phyloP scores from a whole-genome alignment of 352 stramenopile species.

The Phytophthora uliginosa region DNA sequence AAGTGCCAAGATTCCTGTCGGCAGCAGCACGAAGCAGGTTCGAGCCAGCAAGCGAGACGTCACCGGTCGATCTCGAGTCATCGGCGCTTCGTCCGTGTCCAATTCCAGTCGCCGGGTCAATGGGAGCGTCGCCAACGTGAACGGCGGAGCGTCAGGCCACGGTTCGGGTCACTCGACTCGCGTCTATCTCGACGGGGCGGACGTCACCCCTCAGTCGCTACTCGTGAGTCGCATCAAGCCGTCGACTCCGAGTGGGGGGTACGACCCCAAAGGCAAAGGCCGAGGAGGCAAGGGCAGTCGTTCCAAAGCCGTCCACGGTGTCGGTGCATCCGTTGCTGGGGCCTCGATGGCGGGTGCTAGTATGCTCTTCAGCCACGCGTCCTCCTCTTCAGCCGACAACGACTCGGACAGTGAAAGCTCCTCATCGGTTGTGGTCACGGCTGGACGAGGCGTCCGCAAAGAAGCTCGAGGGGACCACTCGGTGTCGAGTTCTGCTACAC shows the following conservation, averaged over 20 bases:
- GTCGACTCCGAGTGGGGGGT: conserved; percentile 37
- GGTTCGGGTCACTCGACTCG: conserved; percentile 48
- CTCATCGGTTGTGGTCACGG: conserved; percentile 21
- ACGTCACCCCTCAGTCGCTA: conserved; percentile 85
- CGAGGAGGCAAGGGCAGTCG: conserved; percentile 39
- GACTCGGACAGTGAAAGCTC: conserved; percentile 56
- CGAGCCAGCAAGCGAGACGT: conserved; percentile 59
- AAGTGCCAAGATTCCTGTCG: conserved; percentile 48
- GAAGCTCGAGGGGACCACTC: conserved; percentile 20
- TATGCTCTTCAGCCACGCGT: conserved; percentile 62
- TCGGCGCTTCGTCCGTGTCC: conserved; percentile 72
- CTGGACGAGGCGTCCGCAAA: conserved; percentile 14
- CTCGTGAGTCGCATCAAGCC: conserved; percentile 80
- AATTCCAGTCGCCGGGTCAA: conserved; percentile 79
- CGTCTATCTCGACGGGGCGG: conserved; percentile 74
- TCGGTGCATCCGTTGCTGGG: conserved; percentile 17
- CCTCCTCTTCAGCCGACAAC: conserved; percentile 66
- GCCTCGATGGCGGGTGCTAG: conserved; percentile 56
- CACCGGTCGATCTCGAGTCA: conserved; percentile 61
- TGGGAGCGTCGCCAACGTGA: conserved; percentile 45
- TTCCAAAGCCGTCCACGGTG: conserved; percentile 39
- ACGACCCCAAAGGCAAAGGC: conserved; percentile 21
- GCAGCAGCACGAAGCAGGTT: conserved; percentile 44
- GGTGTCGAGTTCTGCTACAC: conserved; percentile 3
- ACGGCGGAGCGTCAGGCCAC: conserved; percentile 28